These are phyloP conservation scores for Trichoderma orchidacearum DNA, from an alignment of 495 filamentous ascomycete genomes.

Conservation along the genomic window DNA sequence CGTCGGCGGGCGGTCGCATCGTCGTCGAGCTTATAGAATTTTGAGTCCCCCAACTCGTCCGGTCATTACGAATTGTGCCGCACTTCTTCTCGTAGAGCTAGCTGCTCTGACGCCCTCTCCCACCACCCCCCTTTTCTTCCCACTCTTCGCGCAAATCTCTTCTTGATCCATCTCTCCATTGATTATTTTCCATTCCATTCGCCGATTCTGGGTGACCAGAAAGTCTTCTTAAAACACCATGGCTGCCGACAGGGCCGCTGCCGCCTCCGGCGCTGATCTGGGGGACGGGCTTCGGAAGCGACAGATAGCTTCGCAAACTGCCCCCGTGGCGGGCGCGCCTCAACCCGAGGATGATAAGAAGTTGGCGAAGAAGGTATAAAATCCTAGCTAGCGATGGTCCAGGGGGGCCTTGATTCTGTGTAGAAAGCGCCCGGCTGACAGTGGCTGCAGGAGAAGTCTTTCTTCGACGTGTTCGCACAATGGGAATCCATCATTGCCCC, in stretches of 20 bases:
- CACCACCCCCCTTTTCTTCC: neutral
- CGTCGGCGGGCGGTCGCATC: neutral
- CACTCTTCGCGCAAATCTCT: neutral
- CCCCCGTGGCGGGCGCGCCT: conserved; percentile 19
- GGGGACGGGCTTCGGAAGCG: conserved; percentile 61
- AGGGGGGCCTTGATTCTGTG: neutral
- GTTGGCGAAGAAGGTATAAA: conserved; percentile 41
- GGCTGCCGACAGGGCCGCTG: conserved; percentile 34
- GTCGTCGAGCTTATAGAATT: neutral
- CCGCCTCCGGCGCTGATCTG: conserved; percentile 53
- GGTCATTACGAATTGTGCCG: neutral
- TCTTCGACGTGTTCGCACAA: conserved; percentile 53
- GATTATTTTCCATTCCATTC: neutral
- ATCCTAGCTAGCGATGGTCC: neutral
- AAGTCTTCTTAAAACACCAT: conserved; percentile 16
- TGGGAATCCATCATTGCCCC: conserved; percentile 85
- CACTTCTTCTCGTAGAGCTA: neutral
- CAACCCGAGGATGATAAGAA: conserved; percentile 54
- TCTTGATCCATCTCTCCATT: neutral
- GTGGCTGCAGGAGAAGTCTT: conserved; percentile 24
- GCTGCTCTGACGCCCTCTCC: too few species aligned
- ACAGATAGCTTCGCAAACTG: conserved; percentile 44
- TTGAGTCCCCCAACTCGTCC: neutral
- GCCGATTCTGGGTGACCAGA: neutral
- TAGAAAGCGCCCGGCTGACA: neutral